Base-by-base conservation (phyloP, 805 yeast genomes). In the Citeromyces matritensis region DNA sequence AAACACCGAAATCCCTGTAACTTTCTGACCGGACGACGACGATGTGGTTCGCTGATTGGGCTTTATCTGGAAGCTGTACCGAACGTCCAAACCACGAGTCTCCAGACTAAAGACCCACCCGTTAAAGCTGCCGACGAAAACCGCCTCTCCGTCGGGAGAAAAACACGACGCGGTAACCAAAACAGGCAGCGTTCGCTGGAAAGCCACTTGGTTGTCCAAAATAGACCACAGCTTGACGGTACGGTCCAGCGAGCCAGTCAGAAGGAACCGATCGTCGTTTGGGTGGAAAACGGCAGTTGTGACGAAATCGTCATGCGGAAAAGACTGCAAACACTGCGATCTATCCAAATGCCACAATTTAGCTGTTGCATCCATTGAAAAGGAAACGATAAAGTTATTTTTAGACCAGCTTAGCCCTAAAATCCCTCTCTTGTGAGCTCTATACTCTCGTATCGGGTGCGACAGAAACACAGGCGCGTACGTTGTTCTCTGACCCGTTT, bases 161-260 rank as follows among this genome's bases (percentile, higher is more conserved):
- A 84, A 69, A 2, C 70, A 69, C 27, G 81, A 60, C 1, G 94
- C 80, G 0, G 95, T 84, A 9, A 85, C 71, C 33, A 79, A 52
- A 36, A 71, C 75, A 4, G 73, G 65, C 12, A 80, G 66, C 30
- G 75, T 75, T 31, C 65, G 60, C 39, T 70, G 63, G 45, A 56
- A 79, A 6, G 76, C 63, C 4, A 79, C 74, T 29, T 65, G 65
- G 24, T 64, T 60, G 35, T 86, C 96, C 30, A 85, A 58, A 17
- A 86, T 75, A 1, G 88, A 78, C 95, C 96, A 86, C 30, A 86
- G 55, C 39, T 70, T 69, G 2, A 74, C 94, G 0, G 93, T 77
- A 39, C 70, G 66, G 52, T 86, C 97, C 77, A 81, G 79, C 2
- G 94, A 79, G 3, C 91, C 75, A 13, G 35, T 30, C 7, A 37